These are phyloP conservation scores for Suhomyces tanzawaensis DNA, from an alignment of 805 yeast genomes.

Conservation along the genomic window DNA sequence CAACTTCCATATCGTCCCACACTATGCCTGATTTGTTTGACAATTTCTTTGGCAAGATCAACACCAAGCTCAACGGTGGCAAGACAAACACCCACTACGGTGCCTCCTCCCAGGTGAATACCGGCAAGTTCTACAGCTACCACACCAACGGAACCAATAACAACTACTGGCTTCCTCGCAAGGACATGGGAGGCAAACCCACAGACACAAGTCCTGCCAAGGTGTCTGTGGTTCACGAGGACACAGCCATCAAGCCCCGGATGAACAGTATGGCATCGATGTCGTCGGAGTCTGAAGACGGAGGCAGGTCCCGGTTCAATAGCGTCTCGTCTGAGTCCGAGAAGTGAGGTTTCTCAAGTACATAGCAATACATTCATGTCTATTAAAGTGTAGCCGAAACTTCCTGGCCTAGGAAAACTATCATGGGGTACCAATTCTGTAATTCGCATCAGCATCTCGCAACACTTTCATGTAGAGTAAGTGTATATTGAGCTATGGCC, in stretches of 20 bases:
- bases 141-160: slow-evolving; percentile 36
- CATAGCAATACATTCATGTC: no score
- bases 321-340: slow-evolving; percentile 16
- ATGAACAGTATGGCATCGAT: slow-evolving; percentile 15
- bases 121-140: slow-evolving; percentile 38
- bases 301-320: slow-evolving; percentile 16
- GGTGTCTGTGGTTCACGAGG: slow-evolving; percentile 1
- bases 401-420: no score
- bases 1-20: no score
- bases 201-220: background rate
- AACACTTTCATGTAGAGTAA: no score
- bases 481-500: no score
- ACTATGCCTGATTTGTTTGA: slow-evolving; percentile 39
- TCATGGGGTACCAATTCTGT: no score
- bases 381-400: no score
- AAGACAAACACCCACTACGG: slow-evolving; percentile 31
- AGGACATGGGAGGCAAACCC: slow-evolving; percentile 4
- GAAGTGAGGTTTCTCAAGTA: no score
- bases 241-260: slow-evolving; percentile 9
- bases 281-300: slow-evolving; percentile 12
- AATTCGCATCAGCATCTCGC: no score
- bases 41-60: slow-evolving; percentile 33
- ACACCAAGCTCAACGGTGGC: slow-evolving; percentile 33
- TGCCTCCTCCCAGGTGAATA: slow-evolving; percentile 33
- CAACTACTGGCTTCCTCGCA: slow-evolving; percentile 36